Percentiles rank a stretch among this genome's conserved stretches.
phyloP scores from a whole-genome alignment of 2,329 filamentous ascomycete species.

The Cladorrhinum sp. region DNA sequence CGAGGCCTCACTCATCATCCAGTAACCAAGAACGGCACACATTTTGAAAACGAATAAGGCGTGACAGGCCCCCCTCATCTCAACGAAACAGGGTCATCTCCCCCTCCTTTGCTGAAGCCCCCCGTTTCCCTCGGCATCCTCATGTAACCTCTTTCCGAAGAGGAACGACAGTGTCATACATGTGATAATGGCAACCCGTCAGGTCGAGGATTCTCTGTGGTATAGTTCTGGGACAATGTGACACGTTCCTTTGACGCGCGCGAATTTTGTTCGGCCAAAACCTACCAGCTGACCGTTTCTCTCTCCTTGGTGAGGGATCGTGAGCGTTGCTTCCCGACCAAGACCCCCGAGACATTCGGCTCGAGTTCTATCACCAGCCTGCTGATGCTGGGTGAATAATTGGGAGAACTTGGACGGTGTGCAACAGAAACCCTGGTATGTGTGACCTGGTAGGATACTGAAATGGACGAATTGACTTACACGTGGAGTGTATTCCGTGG shows the following conservation, averaged over 20 bases:
- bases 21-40: not conserved
- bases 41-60: slow-evolving; percentile 3
- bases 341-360: not conserved
- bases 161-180: not conserved
- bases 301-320: too few relatives aligned
- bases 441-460: not conserved
- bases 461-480: slow-evolving; percentile 3
- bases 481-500: slow-evolving; percentile 9
- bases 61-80: slow-evolving; percentile 1
- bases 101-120: not conserved
- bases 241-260: not conserved
- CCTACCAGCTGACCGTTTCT: not conserved
- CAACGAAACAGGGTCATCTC: slow-evolving; percentile 9
- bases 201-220: not conserved
- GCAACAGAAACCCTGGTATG: not conserved
- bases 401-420: not conserved
- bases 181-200: slow-evolving; percentile 4
- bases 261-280: not conserved
- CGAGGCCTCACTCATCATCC: not conserved
- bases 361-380: not conserved
- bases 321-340: not conserved
- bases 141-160: not conserved
- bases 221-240: not conserved
- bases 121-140: not conserved
- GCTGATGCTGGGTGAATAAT: not conserved